A percentile compares a stretch with the other conserved stretches of the same genome.
Evolutionary conservation across 208 protist species (phyloP).

Genomic region (Wallacemonas rigidus): DNA sequence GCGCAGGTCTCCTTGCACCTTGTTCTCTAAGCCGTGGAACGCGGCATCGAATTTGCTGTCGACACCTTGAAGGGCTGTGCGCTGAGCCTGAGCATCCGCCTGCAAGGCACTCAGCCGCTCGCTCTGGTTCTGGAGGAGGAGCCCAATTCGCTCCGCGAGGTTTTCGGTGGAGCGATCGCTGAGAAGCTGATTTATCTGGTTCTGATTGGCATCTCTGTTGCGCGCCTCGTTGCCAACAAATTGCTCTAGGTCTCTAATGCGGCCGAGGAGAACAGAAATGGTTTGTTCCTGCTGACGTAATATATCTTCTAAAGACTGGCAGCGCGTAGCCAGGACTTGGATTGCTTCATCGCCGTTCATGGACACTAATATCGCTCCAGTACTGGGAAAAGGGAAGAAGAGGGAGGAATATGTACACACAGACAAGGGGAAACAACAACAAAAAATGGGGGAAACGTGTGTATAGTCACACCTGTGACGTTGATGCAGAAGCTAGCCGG

Average conservation of each 20-base stretch:
- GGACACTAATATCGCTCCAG: no score
- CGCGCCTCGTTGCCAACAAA: conserved; percentile 53
- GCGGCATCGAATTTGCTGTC: conserved; percentile 54
- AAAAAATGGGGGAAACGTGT: background rate
- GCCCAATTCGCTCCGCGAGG: conserved; percentile 12
- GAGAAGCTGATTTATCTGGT: conserved; percentile 40
- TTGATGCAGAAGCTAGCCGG: no score
- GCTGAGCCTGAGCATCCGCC: conserved; percentile 51
- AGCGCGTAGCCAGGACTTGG: conserved; percentile 49
- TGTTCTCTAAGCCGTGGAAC: conserved; percentile 58
- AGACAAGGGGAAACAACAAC: background rate
- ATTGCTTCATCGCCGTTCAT: conserved; percentile 33
- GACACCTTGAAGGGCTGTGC: conserved; percentile 41
- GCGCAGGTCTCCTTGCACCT: conserved; percentile 57
- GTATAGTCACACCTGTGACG: no score
- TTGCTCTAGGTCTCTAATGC: conserved; percentile 80
- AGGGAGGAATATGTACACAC: no score
- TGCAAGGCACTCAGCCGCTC: conserved; percentile 60
- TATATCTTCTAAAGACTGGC: conserved; percentile 84
- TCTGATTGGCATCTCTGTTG: conserved; percentile 47
- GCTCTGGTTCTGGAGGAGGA: conserved; percentile 39
- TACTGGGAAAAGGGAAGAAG: no score
- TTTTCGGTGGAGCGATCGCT: conserved; percentile 28
- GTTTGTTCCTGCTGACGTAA: conserved; percentile 75
- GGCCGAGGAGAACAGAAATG: conserved; percentile 56